Percentiles rank a stretch among this genome's conserved stretches.
Evolutionary conservation across 2,329 filamentous ascomycete genomes (phyloP).

Genomic region (Fusarium humuli): DNA sequence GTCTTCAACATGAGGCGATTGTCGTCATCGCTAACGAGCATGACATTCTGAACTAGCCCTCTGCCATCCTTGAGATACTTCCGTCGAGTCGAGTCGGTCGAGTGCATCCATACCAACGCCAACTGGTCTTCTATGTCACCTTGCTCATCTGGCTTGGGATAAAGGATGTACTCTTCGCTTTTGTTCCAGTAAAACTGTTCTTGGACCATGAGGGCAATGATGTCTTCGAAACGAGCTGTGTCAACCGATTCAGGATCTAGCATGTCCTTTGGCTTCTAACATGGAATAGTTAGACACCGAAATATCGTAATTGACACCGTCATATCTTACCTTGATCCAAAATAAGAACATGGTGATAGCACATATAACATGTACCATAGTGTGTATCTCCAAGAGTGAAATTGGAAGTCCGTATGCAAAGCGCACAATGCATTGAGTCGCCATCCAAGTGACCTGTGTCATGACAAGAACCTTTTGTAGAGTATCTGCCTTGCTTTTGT

Average conservation of each 20-base stretch:
- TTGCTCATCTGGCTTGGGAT: not conserved
- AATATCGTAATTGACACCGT: fast-evolving
- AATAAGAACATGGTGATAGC: not conserved
- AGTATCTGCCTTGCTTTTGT: not conserved
- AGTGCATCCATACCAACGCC: not conserved
- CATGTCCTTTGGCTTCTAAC: not conserved
- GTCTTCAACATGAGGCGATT: not conserved
- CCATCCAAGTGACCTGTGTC: not conserved
- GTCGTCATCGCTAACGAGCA: fast-evolving
- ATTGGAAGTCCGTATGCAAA: not conserved
- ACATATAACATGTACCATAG: not conserved
- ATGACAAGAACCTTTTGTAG: not conserved
- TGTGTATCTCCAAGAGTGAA: not conserved
- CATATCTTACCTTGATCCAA: not conserved
- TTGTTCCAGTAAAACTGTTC: not conserved
- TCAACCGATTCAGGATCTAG: not conserved
- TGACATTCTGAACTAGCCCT: not conserved
- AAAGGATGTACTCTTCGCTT: not conserved
- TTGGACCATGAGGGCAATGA: not conserved
- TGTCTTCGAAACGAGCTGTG: not conserved
- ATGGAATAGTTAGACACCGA: not conserved
- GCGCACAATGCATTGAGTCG: not conserved
- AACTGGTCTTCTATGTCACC: not conserved
- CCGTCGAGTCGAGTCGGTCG: not conserved
- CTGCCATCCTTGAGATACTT: not conserved